Evolutionary conservation across 164 flowering plant genomes (phyloP).

Genomic region (Annona cherimola): DNA sequence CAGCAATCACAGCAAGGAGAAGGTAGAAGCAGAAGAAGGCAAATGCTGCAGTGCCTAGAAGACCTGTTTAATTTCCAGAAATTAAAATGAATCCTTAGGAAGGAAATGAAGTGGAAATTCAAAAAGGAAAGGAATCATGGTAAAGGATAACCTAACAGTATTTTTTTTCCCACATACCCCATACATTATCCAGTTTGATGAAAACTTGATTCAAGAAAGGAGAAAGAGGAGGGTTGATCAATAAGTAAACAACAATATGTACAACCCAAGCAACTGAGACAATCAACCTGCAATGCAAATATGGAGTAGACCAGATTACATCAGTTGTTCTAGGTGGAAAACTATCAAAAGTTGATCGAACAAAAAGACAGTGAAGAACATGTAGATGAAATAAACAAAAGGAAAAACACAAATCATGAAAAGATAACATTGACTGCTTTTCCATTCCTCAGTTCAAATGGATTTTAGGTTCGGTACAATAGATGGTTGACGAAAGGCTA

Average conservation of each 20-base stretch:
- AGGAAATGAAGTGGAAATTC: neutral
- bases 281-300: constrained; percentile 50
- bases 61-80: constrained; percentile 45
- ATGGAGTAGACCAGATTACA: neutral
- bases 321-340: neutral
- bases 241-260: constrained; percentile 81
- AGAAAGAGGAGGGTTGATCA: constrained; percentile 84
- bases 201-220: constrained; percentile 90
- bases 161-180: constrained; percentile 57
- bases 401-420: neutral
- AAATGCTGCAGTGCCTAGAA: constrained; percentile 94
- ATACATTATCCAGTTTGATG: constrained; percentile 82
- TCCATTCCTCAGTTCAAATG: neutral
- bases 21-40: constrained; percentile 99
- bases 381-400: no score
- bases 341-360: neutral
- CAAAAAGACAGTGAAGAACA: neutral
- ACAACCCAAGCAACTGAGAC: constrained; percentile 97
- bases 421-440: neutral
- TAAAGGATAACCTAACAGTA: neutral
- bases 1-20: constrained; percentile 91
- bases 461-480: neutral
- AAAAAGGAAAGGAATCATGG: neutral
- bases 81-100: constrained; percentile 2
- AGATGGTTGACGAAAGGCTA: neutral